Conservation (phyloP, 352 stramenopile genomes). For the Phytophthora citricola region DNA sequence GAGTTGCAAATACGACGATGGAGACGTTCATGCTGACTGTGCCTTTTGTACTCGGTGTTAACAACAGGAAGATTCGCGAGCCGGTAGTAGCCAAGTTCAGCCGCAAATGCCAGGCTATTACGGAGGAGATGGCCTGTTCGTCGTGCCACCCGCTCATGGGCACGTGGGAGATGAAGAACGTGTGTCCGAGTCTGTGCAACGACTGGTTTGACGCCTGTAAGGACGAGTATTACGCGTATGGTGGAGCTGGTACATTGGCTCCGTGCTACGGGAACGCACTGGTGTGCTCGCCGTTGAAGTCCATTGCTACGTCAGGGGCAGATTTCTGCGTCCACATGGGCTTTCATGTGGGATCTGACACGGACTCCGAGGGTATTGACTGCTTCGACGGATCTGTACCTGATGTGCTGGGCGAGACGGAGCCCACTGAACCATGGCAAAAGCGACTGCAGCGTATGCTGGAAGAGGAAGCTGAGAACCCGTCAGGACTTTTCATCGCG, state of each 20-base stretch:
- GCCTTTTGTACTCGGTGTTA: slow-evolving; percentile 9
- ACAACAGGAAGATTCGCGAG: slow-evolving; percentile 76
- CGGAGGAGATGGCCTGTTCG: slow-evolving; percentile 81
- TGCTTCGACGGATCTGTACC: slow-evolving; percentile 88
- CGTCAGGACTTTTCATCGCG: slow-evolving; percentile 70
- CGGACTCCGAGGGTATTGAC: slow-evolving; percentile 73
- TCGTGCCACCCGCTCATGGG: slow-evolving; percentile 83
- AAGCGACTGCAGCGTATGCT: slow-evolving; percentile 56
- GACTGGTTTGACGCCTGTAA: slow-evolving; percentile 80
- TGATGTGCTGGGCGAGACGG: slow-evolving; percentile 48
- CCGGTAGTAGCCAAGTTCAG: slow-evolving; percentile 81
- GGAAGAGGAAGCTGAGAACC: slow-evolving; percentile 74
- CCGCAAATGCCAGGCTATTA: slow-evolving; percentile 60
- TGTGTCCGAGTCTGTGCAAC: slow-evolving; percentile 78
- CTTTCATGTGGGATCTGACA: slow-evolving; percentile 70
- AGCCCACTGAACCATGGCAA: slow-evolving; percentile 72
- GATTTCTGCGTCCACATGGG: slow-evolving; percentile 86
- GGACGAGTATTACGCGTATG: slow-evolving; percentile 78
- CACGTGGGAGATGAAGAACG: slow-evolving; percentile 73
- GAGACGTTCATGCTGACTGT: background rate
- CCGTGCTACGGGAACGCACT: slow-evolving; percentile 87
- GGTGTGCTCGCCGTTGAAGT: slow-evolving; percentile 75
- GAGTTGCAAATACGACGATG: slow-evolving; percentile 4
- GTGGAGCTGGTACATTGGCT: slow-evolving; percentile 57
- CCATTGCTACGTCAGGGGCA: slow-evolving; percentile 56